phyloP scores from a whole-genome alignment of 2,329 filamentous ascomycete species.

The Malbranchea cinnamomea region DNA sequence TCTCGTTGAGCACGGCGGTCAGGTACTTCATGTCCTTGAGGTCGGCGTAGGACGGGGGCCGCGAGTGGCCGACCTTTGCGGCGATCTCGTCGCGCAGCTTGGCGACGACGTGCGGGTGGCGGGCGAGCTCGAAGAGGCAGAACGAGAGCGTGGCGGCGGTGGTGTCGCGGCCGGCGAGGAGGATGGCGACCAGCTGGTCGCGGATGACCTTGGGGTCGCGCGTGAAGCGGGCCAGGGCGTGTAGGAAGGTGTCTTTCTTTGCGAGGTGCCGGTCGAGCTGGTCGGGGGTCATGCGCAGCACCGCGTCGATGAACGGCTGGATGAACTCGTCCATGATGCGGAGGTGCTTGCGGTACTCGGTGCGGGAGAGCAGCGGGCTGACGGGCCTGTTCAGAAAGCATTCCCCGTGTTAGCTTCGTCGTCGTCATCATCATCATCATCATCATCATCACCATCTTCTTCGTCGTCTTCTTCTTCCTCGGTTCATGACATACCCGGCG shows the following conservation, averaged over 20 bases:
- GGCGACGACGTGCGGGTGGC: constrained; percentile 49
- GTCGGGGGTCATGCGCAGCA: constrained; percentile 51
- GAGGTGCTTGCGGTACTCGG: constrained; percentile 48
- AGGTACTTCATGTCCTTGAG: constrained; percentile 83
- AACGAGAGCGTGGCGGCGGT: constrained; percentile 71
- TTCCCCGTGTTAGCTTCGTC: not conserved
- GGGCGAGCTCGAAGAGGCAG: constrained; percentile 66
- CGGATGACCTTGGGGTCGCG: constrained; percentile 50
- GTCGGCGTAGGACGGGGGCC: constrained; percentile 52
- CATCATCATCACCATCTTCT: too few relatives aligned
- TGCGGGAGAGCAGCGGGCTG: constrained; percentile 46
- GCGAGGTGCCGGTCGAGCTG: constrained; percentile 57
- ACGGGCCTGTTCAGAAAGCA: constrained; percentile 35
- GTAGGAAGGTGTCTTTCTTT: constrained; percentile 71
- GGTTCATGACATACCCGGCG: constrained; percentile 35
- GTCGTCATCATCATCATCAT: too few relatives aligned
- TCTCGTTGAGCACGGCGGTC: constrained; percentile 56
- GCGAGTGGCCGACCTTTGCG: constrained; percentile 46
- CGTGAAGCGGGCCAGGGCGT: constrained; percentile 70
- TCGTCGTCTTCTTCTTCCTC: too few relatives aligned
- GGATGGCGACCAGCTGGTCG: constrained; percentile 68
- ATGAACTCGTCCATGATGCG: constrained; percentile 61
- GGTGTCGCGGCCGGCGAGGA: constrained; percentile 72
- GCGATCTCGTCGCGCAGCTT: constrained; percentile 63
- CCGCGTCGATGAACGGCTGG: constrained; percentile 59